phyloP scores from a whole-genome alignment of 129 eudicot species.

The Ambrosia artemisiifolia region DNA sequence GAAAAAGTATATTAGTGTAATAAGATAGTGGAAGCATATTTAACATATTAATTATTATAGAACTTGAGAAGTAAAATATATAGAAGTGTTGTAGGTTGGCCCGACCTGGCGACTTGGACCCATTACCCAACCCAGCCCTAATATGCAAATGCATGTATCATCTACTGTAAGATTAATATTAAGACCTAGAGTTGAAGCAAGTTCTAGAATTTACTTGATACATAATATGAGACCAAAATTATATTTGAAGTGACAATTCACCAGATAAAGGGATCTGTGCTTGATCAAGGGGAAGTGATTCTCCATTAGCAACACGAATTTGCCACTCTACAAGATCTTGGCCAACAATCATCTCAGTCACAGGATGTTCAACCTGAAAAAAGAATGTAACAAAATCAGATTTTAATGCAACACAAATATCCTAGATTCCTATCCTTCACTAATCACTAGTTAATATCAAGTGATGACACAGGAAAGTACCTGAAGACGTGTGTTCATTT shows the following conservation, averaged over 20 bases:
- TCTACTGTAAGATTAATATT: background rate
- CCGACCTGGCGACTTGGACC: background rate
- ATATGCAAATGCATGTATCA: background rate
- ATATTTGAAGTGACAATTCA: conserved; percentile 30
- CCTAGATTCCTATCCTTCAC: background rate
- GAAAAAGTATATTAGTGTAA: background rate
- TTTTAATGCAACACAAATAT: conserved; percentile 12
- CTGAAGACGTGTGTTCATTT: conserved; percentile 99
- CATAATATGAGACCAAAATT: background rate
- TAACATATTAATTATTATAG: background rate
- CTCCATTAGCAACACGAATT: conserved; percentile 96
- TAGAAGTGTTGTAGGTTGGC: background rate
- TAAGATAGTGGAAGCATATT: background rate
- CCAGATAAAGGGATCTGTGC: conserved; percentile 82
- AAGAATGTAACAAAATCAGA: background rate
- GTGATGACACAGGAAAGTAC: conserved; percentile 35
- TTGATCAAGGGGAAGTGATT: conserved; percentile 78
- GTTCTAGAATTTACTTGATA: background rate
- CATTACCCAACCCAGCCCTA: background rate
- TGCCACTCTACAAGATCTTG: conserved; percentile 99
- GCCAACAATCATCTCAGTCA: conserved; percentile 97
- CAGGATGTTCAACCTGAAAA: conserved; percentile 96
- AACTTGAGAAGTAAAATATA: background rate
- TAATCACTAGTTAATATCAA: background rate
- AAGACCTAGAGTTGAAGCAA: background rate